These are phyloP conservation scores for Linum tenue DNA, from an alignment of 345 rosid genomes.

Conservation along the genomic window DNA sequence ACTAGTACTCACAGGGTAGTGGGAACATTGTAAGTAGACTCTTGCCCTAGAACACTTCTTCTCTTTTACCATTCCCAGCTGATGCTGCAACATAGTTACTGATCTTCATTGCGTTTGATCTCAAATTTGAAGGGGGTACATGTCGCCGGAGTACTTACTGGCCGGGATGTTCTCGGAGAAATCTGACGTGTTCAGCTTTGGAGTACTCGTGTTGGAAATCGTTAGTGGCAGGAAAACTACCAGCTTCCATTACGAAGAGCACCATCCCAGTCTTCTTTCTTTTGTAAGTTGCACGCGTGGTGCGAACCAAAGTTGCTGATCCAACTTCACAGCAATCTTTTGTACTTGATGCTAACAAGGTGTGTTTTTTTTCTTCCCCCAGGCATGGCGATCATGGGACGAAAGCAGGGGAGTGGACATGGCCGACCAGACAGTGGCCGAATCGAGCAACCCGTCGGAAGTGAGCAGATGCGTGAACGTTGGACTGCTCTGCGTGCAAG, in stretches of 20 bases:
- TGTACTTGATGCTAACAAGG: not conserved
- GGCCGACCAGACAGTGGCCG: not conserved
- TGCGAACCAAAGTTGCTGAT: no score
- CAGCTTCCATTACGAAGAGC: constrained; percentile 1
- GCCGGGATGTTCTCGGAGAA: constrained; percentile 15
- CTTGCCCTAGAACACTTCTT: no score
- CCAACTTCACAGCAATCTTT: not conserved
- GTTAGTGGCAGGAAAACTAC: not conserved
- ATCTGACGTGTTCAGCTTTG: constrained; percentile 23
- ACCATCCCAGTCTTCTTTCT: constrained; percentile 10
- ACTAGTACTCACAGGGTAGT: constrained; percentile 12
- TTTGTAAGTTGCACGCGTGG: constrained; percentile 8
- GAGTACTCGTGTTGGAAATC: constrained; percentile 12
- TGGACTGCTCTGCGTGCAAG: not conserved
- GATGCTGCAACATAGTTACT: no score
- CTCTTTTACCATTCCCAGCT: not conserved
- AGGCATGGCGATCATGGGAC: constrained; percentile 15
- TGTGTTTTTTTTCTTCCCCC: not conserved
- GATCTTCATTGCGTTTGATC: not conserved
- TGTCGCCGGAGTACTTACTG: constrained; percentile 19
- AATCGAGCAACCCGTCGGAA: not conserved
- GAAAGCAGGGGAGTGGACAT: not conserved
- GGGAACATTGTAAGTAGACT: constrained; percentile 17
- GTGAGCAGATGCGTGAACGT: not conserved
- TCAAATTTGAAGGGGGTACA: constrained; percentile 14